Evolutionary conservation across 305 asterid species (phyloP), one percentile per base, ranked within the genome.

Genomic region (Solanum hybrid): DNA sequence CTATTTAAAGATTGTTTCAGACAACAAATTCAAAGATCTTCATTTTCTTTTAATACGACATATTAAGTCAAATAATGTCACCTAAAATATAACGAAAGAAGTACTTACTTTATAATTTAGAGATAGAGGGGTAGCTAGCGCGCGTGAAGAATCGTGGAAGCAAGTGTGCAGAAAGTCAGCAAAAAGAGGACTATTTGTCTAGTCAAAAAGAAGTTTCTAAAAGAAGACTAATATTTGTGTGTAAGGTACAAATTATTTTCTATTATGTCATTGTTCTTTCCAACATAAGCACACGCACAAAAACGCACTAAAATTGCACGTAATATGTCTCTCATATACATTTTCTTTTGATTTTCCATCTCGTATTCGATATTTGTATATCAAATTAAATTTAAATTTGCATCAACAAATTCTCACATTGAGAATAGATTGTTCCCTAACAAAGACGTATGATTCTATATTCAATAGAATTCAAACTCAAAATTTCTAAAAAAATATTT

Each of bases 111-210:
- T 81, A 81, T 14, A 24, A 24, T 45, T 40, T 11, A 82, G 38
- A 60, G 11, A 60, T 17, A 6, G 66, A 51, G 66, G n/a, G 24
- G 71, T 60, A 29, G 27, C 13, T 38, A 40, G 37, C 35, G 31
- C 29, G 29, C 29, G 29, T 35, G 40, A 31, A 76, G 45, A 89
- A 84, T 77, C 89, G 81, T 82, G 93, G 94, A 90, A 94, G 91
- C 96, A 92, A 81, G 92, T 90, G 92, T 92, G 94, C 96, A 94
- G 94, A 93, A 94, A 92, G 96, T 94, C 93, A 92, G 95, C 93
- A 86, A 82, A 91, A 88, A 91, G 86, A 89, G 29, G 42, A 84
- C 75, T 84, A 84, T 91, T 94, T 40, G 93, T 92, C 93, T 89
- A 89, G 85, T 84, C 31, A 84, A 84, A 90, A 91, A 89, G 91